Conservation (phyloP, 495 filamentous ascomycete genomes). For the Lichina pygmaea region DNA sequence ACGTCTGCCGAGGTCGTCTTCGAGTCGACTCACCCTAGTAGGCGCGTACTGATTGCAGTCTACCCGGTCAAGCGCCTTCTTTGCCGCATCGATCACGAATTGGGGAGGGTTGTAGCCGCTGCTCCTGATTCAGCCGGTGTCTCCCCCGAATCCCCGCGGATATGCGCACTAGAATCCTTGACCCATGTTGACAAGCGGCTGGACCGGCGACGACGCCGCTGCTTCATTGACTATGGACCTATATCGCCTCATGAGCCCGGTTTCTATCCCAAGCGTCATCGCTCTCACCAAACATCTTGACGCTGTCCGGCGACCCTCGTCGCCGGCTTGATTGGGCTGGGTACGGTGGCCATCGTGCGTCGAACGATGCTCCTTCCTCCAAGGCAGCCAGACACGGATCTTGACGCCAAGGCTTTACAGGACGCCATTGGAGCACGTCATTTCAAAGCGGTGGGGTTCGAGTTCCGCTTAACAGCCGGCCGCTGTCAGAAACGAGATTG, state of each 20-base stretch:
- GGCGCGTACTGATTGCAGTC: slow-evolving; percentile 98
- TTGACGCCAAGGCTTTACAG: too few relatives aligned
- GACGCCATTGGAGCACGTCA: too few relatives aligned
- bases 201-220: slow-evolving; percentile 51
- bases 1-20: too few relatives aligned
- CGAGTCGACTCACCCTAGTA: slow-evolving; percentile 30
- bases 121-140: not conserved
- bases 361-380: too few relatives aligned
- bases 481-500: too few relatives aligned
- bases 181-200: slow-evolving; percentile 87
- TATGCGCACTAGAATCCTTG: slow-evolving; percentile 63
- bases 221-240: slow-evolving; percentile 96
- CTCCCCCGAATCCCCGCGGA: not conserved
- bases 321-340: slow-evolving; percentile 23
- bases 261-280: not conserved
- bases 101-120: slow-evolving; percentile 84
- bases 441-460: too few relatives aligned
- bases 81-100: slow-evolving; percentile 80
- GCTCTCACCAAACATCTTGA: slow-evolving; percentile 76
- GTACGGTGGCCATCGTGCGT: not conserved
- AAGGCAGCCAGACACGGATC: too few relatives aligned
- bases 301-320: slow-evolving; percentile 49
- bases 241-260: not conserved
- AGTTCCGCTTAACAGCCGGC: too few relatives aligned
- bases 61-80: slow-evolving; percentile 65